Evolutionary conservation across 345 rosid species (phyloP), one percentile per base, ranked within the genome.

Genomic region (Lepidium sativum): DNA sequence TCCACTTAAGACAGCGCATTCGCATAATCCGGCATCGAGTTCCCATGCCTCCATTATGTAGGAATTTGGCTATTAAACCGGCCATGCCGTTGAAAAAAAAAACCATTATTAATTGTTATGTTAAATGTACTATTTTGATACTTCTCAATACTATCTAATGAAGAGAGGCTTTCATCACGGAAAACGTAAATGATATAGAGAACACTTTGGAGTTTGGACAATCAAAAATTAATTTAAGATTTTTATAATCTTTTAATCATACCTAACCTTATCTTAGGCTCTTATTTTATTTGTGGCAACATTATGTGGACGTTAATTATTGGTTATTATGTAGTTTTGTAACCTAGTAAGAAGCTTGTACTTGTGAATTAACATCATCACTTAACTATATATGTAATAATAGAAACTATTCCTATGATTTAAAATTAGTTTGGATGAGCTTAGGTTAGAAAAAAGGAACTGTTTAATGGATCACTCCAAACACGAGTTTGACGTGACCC

Each of bases 401-500:
- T 23, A 23, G 3, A 23, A 23, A 23, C 25, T 23, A 20, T 2
- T 20, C 1, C 25, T 23, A 25, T 4, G 29, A 25, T 25, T 25
- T 25, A 25, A 4, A 25, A 25, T 0, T 25, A 25, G 29, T 25
- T 25, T 27, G 7, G 31, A 27, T 27, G 31, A 27, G 31, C 7
- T 27, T 27, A 27, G 13, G 5, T 16, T 17, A 16, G 49, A 11
- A 17, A 16, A 6, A 43, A 17, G 6, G 23, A 43, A 43, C 49
- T 35, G 5, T 8, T 13, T 25, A 29, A 11, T 51, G 20, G 55
- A 51, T 27, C 34, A 15, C 35, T 51, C 35, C 20, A 51, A 31
- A 51, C 21, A 62, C 35, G 55, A 48, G 67, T 35, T 48, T 14
- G 68, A 64, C 40, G 39, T 51, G 68, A 40, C 58, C 50, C 4